Evolutionary conservation across 176 grass and related monocot species (phyloP), one percentile per base, ranked within the genome.

Genomic region (Metroxylon sagu): DNA sequence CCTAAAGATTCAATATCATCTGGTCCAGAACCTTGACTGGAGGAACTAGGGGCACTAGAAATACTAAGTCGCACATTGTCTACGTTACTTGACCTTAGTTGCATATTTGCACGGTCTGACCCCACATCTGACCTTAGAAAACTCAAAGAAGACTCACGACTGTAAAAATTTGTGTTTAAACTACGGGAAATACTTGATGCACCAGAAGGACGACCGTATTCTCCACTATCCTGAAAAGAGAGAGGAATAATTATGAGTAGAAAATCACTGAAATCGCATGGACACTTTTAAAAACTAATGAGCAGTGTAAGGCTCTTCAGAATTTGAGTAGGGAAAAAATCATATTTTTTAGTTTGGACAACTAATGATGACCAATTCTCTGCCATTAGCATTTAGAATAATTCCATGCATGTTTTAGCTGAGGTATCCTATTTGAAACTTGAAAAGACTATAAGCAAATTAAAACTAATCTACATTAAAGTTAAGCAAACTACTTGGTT

Each of bases 1-100:
- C 93, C 84, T 75, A 98, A 78, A 19, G 87, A 92, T 75, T 98
- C 93, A 51, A 89, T 92, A 65, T 98, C 88, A 75, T 89, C 93
- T 59, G 60, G 75, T 50, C 77, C 84, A 75, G 81, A 87, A 80
- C 78, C 82, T 77, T 82, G 78, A 72, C 86, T 89, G 21, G 78
- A 82, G 59, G 73, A 80, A 60, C 93, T 87, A 52, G 87, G 84
- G 54, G 88, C 73, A 70, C 93, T 98, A 8, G 93, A 98, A 83
- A 83, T 78, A 76, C 84, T 93, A 73, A 92, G 67, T 26, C 94
- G 84, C 54, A 68, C 78, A 89, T 74, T 77, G 56, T 80, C 76
- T 71, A 71, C 88, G 6, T 73, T 79, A 73, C 82, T 98, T 81
- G 65, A 66, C 81, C 93, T 89, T 76, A 98, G 63, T 61, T 76